These are phyloP conservation scores for Rhodocollybia butyracea DNA, from an alignment of 768 basidiomycete genomes.

Conservation along the genomic window DNA sequence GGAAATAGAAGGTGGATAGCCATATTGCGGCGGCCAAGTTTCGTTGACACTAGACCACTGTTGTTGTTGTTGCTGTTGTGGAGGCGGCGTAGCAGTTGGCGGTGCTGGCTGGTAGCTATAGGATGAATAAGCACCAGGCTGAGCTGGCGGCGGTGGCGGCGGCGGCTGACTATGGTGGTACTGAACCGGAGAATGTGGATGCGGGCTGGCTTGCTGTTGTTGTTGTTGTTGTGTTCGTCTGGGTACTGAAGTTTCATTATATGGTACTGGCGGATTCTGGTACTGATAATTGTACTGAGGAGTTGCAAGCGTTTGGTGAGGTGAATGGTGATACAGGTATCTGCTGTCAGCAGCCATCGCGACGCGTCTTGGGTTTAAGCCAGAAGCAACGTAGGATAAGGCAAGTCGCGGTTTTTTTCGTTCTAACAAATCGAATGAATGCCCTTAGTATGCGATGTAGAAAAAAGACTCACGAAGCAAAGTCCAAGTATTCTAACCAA, in stretches of 20 bases:
- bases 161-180: neutral
- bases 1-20: conserved; percentile 20
- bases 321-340: conserved; percentile 51
- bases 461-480: too few relatives aligned
- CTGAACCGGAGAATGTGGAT: conserved; percentile 23
- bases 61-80: conserved; percentile 27
- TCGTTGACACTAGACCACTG: conserved; percentile 14
- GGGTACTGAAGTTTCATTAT: too few relatives aligned
- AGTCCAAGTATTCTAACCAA: too few relatives aligned
- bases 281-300: conserved; percentile 12
- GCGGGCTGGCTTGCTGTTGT: conserved; percentile 20
- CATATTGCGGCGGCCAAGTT: neutral
- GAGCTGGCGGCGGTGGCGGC: conserved; percentile 11
- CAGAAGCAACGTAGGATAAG: too few relatives aligned
- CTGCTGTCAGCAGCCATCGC: conserved; percentile 54
- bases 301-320: conserved; percentile 35
- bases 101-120: conserved; percentile 14
- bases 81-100: conserved; percentile 14
- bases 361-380: too few relatives aligned
- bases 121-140: neutral
- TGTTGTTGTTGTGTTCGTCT: conserved; percentile 1
- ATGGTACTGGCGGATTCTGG: too few relatives aligned
- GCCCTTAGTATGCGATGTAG: too few relatives aligned
- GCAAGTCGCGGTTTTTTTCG: too few relatives aligned
- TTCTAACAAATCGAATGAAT: too few relatives aligned